These are phyloP conservation scores for Parietichytrium sp. DNA, from an alignment of 108 stramenopile species.

Conservation along the genomic window DNA sequence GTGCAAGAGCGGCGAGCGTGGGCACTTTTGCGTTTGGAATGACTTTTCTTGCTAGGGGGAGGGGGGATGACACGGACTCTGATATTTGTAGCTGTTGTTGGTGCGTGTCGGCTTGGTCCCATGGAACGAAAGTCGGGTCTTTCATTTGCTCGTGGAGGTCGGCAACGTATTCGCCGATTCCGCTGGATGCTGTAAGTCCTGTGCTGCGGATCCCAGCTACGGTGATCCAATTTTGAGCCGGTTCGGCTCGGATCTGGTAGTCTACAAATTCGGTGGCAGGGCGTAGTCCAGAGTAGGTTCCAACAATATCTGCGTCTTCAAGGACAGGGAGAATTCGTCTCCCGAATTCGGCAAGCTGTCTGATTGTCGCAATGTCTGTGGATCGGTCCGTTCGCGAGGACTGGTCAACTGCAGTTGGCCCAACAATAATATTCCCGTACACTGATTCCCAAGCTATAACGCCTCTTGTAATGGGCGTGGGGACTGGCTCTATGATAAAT, in stretches of 20 bases:
- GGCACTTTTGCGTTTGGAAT: no score
- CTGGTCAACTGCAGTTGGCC: conserved; percentile 78
- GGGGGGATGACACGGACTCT: conserved; percentile 59
- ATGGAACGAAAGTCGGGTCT: background rate
- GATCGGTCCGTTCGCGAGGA: conserved; percentile 57
- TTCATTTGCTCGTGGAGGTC: conserved; percentile 53
- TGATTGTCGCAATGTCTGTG: conserved; percentile 57
- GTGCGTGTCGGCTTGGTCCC: background rate
- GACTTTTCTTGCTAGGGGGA: no score
- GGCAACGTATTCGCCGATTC: conserved; percentile 69
- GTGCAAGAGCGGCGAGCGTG: conserved; percentile 55
- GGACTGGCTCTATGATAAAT: conserved; percentile 78
- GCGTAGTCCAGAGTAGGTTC: conserved; percentile 76
- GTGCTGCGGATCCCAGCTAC: conserved; percentile 77
- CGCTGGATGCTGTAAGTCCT: conserved; percentile 72
- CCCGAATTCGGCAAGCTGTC: conserved; percentile 51
- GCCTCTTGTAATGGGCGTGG: conserved; percentile 72
- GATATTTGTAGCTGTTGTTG: background rate
- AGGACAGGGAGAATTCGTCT: conserved; percentile 52
- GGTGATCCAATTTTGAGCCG: conserved; percentile 60
- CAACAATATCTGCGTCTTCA: conserved; percentile 52
- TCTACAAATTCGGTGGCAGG: conserved; percentile 72
- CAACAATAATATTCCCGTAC: conserved; percentile 74
- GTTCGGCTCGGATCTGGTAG: conserved; percentile 67
- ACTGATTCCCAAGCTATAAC: conserved; percentile 74